A percentile compares a stretch with the other conserved stretches of the same genome.
Conservation (phyloP, 345 rosid species). For the Euphorbia pulcherrima region DNA sequence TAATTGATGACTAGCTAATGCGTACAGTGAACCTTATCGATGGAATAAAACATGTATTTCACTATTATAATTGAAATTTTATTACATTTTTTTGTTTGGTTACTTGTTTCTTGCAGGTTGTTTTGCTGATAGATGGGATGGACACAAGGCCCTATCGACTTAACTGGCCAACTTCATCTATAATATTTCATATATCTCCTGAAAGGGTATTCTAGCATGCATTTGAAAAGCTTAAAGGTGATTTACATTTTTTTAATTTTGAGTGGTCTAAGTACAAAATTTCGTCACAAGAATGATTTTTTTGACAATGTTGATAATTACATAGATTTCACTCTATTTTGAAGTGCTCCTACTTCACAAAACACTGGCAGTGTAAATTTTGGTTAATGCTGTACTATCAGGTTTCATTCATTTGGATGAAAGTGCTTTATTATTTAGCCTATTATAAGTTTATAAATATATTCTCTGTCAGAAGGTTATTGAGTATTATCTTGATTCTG, state of each 20-base stretch:
- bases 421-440: neutral
- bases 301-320: neutral
- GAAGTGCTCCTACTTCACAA: neutral
- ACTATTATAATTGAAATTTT: conserved; percentile 4
- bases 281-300: neutral
- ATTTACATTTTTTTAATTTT: conserved; percentile 16
- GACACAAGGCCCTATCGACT: conserved; percentile 92
- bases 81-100: conserved; percentile 5
- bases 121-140: conserved; percentile 86
- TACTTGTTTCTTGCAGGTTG: conserved; percentile 53
- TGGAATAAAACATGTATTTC: conserved; percentile 73
- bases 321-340: neutral
- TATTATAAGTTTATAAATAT: neutral
- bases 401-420: conserved; percentile 4
- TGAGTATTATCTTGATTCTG: neutral
- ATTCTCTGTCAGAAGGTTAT: neutral
- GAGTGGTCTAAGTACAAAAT: neutral
- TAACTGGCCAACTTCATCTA: conserved; percentile 78
- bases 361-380: neutral
- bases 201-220: conserved; percentile 52
- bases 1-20: conserved; percentile 76
- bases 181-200: conserved; percentile 75
- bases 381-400: neutral
- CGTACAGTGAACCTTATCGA: conserved; percentile 50
- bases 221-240: conserved; percentile 65